phyloP scores from a whole-genome alignment of 352 stramenopile genomes.

The Phytophthora crassamura region DNA sequence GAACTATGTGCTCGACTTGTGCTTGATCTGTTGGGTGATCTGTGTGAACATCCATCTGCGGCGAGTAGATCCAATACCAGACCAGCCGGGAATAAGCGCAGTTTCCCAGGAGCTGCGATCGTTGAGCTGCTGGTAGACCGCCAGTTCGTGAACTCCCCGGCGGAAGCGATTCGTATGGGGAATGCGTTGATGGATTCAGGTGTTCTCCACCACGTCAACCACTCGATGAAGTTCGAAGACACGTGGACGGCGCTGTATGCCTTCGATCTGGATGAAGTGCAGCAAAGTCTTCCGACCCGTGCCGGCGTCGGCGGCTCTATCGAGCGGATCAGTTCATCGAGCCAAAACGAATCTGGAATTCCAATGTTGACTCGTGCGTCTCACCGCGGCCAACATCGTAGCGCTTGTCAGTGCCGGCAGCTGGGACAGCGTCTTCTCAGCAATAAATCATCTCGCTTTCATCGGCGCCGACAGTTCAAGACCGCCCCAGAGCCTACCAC shows the following conservation, averaged over 20 bases:
- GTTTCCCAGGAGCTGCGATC: conserved; percentile 29
- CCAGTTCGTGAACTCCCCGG: conserved; percentile 44
- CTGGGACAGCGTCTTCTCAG: conserved; percentile 52
- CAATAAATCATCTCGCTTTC: conserved; percentile 26
- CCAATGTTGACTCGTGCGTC: conserved; percentile 24
- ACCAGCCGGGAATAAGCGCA: conserved; percentile 1
- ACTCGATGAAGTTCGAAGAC: conserved; percentile 53
- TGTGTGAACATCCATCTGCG: conserved; percentile 9
- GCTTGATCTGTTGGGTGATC: conserved; percentile 25
- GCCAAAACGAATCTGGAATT: conserved; percentile 24
- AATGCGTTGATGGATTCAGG: conserved; percentile 74
- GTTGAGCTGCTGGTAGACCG: conserved; percentile 39
- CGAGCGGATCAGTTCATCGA: conserved; percentile 13
- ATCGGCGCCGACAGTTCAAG: conserved; percentile 17
- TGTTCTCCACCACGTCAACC: conserved; percentile 60
- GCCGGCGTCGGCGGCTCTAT: not conserved
- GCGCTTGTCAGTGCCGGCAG: conserved; percentile 49
- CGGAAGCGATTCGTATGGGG: conserved; percentile 55
- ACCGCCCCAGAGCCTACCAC: conserved; percentile 1
- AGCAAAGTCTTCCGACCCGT: conserved; percentile 25
- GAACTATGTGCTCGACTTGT: conserved; percentile 37
- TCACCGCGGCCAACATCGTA: conserved; percentile 5
- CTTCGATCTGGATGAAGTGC: conserved; percentile 41
- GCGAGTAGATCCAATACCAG: conserved; percentile 2
- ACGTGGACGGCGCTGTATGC: conserved; percentile 39